Base-by-base conservation (phyloP, 306 rosid genomes). In the Ormosia semicastrata region DNA sequence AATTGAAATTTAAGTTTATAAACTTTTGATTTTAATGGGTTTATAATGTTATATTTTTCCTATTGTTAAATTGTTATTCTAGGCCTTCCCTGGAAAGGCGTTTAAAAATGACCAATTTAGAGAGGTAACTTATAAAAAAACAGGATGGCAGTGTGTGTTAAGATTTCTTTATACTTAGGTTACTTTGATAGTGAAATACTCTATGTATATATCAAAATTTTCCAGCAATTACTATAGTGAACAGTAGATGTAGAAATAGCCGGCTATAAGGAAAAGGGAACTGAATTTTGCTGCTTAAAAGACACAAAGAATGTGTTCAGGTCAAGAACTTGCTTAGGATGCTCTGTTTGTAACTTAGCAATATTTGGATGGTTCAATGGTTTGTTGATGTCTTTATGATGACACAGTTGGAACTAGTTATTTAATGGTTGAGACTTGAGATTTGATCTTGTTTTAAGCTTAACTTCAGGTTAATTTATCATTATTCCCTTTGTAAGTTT, bases 111-210 rank as follows among this genome's bases (percentile, higher is more conserved):
- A 63, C 18, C 33, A 41, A 30, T 44, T 71, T 78, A 41, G 59
- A 79, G 70, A 73, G 84, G 72, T 47, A 52, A 18, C 34, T 49
- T 59, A 8, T 5, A 67, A 56, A 76, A 76, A 64, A 36, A 34
- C 30, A 8, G 34, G 73, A 59, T 75, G 24, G 68, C 17, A n/a
- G 6, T 46, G 29, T 56, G 30, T 40, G 56, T 50, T 71, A 52
- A 58, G 32, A 33, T 80, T 14, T 69, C 29, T 6, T 65, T 30
- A 49, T 49, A 49, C 44, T 60, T 49, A 14, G n/a, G 10, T 36
- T 71, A 29, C 32, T 41, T 58, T 57, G 75, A 86, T 14, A 46
- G 60, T 66, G 47, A 80, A 76, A 44, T 17, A 32, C 78, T 64
- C 18, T 24, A 11, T 11, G 40, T 33, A 15, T 57, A 39, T 71